These are phyloP conservation scores for Colletotrichum siamense DNA, from an alignment of 2,329 filamentous ascomycete genomes.

Conservation along the genomic window DNA sequence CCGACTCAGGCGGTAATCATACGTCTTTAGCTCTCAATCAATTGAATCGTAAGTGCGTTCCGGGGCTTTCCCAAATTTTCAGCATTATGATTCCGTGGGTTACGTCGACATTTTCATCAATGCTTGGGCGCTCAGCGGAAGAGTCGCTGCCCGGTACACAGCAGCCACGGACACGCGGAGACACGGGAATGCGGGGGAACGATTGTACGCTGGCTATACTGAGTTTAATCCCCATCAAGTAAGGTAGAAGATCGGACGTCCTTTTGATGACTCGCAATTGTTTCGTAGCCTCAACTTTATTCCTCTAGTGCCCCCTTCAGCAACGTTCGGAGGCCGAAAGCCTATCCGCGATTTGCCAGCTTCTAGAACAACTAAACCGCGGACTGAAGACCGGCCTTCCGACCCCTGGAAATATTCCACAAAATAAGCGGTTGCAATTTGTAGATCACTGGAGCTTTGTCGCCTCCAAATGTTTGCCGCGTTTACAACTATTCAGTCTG, in stretches of 20 bases:
- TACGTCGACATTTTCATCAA: background rate
- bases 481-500: background rate
- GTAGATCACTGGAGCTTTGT: background rate
- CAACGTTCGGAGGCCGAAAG: background rate
- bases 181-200: background rate
- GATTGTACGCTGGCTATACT: background rate
- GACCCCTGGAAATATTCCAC: background rate
- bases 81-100: background rate
- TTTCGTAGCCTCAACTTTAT: constrained; percentile 4
- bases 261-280: background rate
- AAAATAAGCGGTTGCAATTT: background rate
- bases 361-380: background rate
- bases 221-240: background rate
- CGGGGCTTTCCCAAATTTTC: rapidly evolving
- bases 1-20: background rate
- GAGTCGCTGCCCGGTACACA: background rate
- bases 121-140: background rate
- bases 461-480: background rate
- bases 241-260: background rate
- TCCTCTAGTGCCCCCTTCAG: background rate
- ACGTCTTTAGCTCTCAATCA: background rate
- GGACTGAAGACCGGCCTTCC: background rate
- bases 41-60: background rate
- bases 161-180: background rate
- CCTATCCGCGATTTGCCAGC: background rate